A percentile compares a stretch with the other conserved stretches of the same genome.
These are phyloP conservation scores for Rhynchospora breviuscula DNA, from an alignment of 176 grass and related monocot genomes.

Conservation along the genomic window DNA sequence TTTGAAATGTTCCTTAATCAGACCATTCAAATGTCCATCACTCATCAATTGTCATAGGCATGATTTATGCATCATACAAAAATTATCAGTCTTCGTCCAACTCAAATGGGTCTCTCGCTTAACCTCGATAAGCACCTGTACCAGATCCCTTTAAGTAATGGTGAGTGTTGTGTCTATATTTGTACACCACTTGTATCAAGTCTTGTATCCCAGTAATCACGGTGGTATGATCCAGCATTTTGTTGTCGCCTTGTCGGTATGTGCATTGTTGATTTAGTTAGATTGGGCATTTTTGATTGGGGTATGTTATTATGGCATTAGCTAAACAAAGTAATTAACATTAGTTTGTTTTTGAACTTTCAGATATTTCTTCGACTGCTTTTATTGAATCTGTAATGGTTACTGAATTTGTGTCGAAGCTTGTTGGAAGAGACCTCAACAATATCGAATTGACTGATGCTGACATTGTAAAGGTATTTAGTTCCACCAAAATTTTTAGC, in stretches of 20 bases:
- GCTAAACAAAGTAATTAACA: background rate
- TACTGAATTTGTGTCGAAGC: conserved; percentile 30
- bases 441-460: background rate
- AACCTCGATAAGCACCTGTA: conserved; percentile 34
- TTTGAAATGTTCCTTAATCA: background rate
- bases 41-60: background rate
- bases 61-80: background rate
- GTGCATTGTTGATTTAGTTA: background rate
- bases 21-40: background rate
- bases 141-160: background rate
- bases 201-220: background rate
- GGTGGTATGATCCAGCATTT: background rate
- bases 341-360: background rate
- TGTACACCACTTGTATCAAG: background rate
- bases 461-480: conserved; percentile 36
- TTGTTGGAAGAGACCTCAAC: conserved; percentile 3
- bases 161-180: background rate
- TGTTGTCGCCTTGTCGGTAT: background rate
- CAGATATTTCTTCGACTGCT: conserved; percentile 52
- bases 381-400: conserved; percentile 40
- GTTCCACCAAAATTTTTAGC: background rate
- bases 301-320: background rate
- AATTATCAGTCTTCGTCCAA: conserved; percentile 59
- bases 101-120: conserved; percentile 57
- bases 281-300: background rate